phyloP scores from a whole-genome alignment of 202 grass and related monocot species.

The Setaria viridis region DNA sequence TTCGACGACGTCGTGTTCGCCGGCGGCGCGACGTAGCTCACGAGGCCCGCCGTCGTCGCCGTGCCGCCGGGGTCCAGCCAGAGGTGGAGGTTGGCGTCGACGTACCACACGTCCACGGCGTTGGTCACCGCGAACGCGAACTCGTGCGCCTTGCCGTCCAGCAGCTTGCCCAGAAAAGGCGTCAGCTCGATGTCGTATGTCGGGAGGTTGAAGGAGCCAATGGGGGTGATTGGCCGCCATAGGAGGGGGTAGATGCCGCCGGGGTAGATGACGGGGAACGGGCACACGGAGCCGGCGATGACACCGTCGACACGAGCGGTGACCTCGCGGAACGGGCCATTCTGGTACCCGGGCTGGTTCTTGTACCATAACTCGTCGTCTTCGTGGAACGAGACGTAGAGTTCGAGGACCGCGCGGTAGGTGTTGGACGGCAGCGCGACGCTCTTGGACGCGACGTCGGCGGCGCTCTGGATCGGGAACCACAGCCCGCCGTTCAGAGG shows the following conservation, averaged over 20 bases:
- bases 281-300: slow-evolving; percentile 62
- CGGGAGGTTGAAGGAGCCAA: slow-evolving; percentile 69
- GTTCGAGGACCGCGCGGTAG: slow-evolving; percentile 76
- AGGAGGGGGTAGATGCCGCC: slow-evolving; percentile 68
- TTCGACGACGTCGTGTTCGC: background rate
- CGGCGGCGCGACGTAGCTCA: slow-evolving; percentile 53
- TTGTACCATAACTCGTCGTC: slow-evolving; percentile 77
- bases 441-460: slow-evolving; percentile 39
- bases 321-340: slow-evolving; percentile 81
- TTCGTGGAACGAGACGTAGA: slow-evolving; percentile 63
- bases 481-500: slow-evolving; percentile 62
- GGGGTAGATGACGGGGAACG: slow-evolving; percentile 77
- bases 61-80: slow-evolving; percentile 57
- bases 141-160: slow-evolving; percentile 61
- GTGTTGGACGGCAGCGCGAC: slow-evolving; percentile 59
- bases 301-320: slow-evolving; percentile 59
- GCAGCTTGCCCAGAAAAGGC: slow-evolving; percentile 64
- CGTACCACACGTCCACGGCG: slow-evolving; percentile 62
- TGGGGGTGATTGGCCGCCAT: slow-evolving; percentile 72
- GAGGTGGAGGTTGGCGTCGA: slow-evolving; percentile 77
- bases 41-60: slow-evolving; percentile 39
- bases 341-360: slow-evolving; percentile 45
- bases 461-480: slow-evolving; percentile 54
- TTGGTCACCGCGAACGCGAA: slow-evolving; percentile 73
- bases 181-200: slow-evolving; percentile 83